Evolutionary conservation across 2,329 filamentous ascomycete species (phyloP).

Genomic region (Westerdykella aurantiaca): DNA sequence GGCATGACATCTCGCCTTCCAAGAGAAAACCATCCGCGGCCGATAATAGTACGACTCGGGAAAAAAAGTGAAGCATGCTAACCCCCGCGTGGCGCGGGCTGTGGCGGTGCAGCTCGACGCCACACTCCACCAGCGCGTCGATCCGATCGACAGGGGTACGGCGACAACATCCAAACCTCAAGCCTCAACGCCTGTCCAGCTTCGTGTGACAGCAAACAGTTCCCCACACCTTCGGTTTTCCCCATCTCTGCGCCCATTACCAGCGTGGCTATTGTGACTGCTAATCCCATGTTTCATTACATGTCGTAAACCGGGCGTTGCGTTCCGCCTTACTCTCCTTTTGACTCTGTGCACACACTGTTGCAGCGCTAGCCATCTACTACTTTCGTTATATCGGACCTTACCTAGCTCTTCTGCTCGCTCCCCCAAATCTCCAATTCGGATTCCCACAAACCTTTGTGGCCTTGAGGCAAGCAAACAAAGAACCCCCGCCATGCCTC

Average conservation of each 20-base stretch:
- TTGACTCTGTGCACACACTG: not conserved
- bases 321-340: not conserved
- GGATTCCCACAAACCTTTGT: not conserved
- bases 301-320: not conserved
- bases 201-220: not conserved
- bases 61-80: not conserved
- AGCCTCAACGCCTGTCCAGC: not conserved
- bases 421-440: not conserved
- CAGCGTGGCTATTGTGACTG: no score
- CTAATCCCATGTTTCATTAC: not conserved
- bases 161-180: not conserved
- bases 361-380: no score
- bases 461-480: not conserved
- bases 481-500: conserved; percentile 12
- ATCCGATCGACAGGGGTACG: not conserved
- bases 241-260: no score
- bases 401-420: not conserved
- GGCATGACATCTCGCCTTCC: no score
- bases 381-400: no score
- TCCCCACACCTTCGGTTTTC: not conserved
- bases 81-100: not conserved
- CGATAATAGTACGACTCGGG: not conserved
- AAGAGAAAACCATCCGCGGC: no score
- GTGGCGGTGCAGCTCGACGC: not conserved
- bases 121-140: not conserved